These are phyloP conservation scores for Epichloe bromicola DNA, from an alignment of 2,329 filamentous ascomycete species.

Conservation along the genomic window DNA sequence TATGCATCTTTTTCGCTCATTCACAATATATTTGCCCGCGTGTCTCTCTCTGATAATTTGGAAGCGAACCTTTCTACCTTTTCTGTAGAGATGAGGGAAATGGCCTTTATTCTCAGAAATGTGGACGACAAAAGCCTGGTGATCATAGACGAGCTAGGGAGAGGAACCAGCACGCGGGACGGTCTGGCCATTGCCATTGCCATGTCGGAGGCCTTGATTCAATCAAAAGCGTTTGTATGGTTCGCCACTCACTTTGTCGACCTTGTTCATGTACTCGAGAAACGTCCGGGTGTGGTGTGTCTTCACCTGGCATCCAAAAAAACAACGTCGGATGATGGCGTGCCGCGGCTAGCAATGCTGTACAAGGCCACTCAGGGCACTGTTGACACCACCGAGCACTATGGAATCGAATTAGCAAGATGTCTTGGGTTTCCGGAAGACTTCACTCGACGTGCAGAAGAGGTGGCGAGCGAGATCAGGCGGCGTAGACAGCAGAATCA, in stretches of 20 bases:
- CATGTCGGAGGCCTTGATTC: slow-evolving; percentile 75
- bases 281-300: slow-evolving; percentile 68
- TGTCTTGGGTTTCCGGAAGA: slow-evolving; percentile 57
- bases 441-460: slow-evolving; percentile 56
- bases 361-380: slow-evolving; percentile 70
- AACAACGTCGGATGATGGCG: slow-evolving; percentile 31
- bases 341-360: slow-evolving; percentile 64
- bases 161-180: slow-evolving; percentile 80
- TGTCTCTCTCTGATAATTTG: slow-evolving; percentile 77
- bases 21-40: slow-evolving; percentile 72
- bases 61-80: slow-evolving; percentile 91
- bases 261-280: slow-evolving; percentile 60
- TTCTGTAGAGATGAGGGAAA: slow-evolving; percentile 88
- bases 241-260: slow-evolving; percentile 91
- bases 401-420: slow-evolving; percentile 71
- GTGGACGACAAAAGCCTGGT: slow-evolving; percentile 63
- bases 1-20: slow-evolving; percentile 73
- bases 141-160: slow-evolving; percentile 83
- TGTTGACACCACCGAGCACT: slow-evolving; percentile 53
- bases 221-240: slow-evolving; percentile 69
- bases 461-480: slow-evolving; percentile 50
- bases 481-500: slow-evolving; percentile 43
- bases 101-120: slow-evolving; percentile 81
- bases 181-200: slow-evolving; percentile 81
- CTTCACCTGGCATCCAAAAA: slow-evolving; percentile 67